Evolutionary conservation across 2,329 filamentous ascomycete genomes (phyloP).

Genomic region (Penicillium sp.): DNA sequence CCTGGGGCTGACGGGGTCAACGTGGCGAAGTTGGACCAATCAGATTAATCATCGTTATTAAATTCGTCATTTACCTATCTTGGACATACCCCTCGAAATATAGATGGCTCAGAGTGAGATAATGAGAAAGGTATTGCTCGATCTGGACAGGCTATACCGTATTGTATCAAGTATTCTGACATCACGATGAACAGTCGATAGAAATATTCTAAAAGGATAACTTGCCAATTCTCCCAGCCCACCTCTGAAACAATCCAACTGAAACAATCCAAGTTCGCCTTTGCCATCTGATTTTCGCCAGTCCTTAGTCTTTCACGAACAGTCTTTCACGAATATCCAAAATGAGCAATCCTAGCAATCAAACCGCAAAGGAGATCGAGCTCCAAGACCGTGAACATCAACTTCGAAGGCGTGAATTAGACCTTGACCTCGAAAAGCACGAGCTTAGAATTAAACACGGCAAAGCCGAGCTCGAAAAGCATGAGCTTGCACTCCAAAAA

Average conservation of each 20-base stretch:
- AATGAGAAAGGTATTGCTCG: background rate
- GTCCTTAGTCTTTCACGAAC: background rate
- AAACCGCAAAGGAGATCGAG: no score
- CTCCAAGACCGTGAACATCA: background rate
- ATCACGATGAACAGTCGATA: background rate
- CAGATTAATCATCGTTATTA: background rate
- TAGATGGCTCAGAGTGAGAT: background rate
- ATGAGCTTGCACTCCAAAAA: background rate
- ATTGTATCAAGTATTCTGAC: background rate
- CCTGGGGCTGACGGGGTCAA: background rate
- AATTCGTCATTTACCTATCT: background rate
- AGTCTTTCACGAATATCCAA: background rate
- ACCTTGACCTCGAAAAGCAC: background rate
- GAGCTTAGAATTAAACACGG: background rate
- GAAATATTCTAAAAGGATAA: background rate
- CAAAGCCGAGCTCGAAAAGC: background rate
- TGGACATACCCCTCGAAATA: background rate
- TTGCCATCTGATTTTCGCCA: no score
- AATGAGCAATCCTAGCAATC: background rate
- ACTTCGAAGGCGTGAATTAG: background rate
- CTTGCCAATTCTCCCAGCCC: background rate
- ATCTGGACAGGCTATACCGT: background rate
- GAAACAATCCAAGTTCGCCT: background rate
- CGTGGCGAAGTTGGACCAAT: background rate
- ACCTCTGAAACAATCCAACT: background rate